phyloP scores from a whole-genome alignment of 2,329 filamentous ascomycete genomes.

The Aureobasidium zeae region DNA sequence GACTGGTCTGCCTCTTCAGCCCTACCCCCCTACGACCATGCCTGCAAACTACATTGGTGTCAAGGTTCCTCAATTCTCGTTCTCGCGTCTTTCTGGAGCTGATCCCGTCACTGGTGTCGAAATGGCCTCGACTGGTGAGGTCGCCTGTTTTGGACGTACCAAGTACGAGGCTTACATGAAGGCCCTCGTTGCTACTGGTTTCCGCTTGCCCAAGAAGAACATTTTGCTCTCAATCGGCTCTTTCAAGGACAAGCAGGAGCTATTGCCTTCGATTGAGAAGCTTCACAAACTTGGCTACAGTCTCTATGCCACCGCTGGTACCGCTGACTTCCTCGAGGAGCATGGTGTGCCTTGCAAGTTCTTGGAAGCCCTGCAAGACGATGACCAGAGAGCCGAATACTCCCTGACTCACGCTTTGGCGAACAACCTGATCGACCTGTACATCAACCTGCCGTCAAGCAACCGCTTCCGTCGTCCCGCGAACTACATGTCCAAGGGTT shows the following conservation, averaged over 20 bases:
- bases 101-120: conserved; percentile 96
- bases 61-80: conserved; percentile 98
- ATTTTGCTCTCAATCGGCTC: conserved; percentile 91
- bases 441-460: conserved; percentile 98
- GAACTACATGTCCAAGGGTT: conserved; percentile 98
- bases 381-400: conserved; percentile 88
- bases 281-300: conserved; percentile 88
- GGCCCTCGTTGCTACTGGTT: conserved; percentile 88
- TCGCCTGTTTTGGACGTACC: conserved; percentile 89
- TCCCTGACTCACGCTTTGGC: conserved; percentile 93
- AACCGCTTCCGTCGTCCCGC: conserved; percentile 94
- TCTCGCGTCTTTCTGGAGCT: conserved; percentile 90
- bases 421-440: conserved; percentile 95
- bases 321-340: conserved; percentile 90
- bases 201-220: conserved; percentile 92
- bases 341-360: conserved; percentile 89
- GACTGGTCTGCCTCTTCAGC: conserved; percentile 69
- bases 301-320: conserved; percentile 91
- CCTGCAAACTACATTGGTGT: conserved; percentile 81
- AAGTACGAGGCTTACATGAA: conserved; percentile 98
- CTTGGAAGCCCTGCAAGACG: conserved; percentile 71
- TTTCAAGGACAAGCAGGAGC: conserved; percentile 96
- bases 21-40: conserved; percentile 70
- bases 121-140: conserved; percentile 98
- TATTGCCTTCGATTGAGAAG: conserved; percentile 86